Percentiles rank a stretch among this genome's conserved stretches.
Conservation (phyloP, 306 rosid species). For the Prunus mira region DNA sequence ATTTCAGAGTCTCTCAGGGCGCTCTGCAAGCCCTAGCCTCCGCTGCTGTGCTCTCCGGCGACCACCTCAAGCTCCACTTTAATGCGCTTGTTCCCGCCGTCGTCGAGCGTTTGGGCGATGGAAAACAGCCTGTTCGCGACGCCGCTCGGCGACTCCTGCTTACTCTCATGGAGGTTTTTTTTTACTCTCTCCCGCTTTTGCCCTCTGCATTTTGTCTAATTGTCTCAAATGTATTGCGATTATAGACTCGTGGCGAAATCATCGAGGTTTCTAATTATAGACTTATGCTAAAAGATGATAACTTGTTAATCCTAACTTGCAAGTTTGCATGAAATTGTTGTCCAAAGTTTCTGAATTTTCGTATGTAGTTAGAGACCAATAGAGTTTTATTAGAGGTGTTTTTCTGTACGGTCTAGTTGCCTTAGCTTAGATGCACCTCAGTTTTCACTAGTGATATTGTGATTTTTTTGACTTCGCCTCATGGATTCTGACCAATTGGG, state of each 20-base stretch:
- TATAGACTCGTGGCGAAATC: background rate
- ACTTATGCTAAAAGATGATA: background rate
- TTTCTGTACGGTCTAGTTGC: background rate
- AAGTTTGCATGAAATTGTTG: background rate
- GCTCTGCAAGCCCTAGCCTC: constrained; percentile 94
- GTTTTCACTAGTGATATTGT: background rate
- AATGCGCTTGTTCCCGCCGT: constrained; percentile 95
- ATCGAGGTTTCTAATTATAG: background rate
- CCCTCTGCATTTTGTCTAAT: background rate
- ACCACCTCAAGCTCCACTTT: constrained; percentile 88
- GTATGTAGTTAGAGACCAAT: background rate
- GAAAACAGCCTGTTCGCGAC: constrained; percentile 94
- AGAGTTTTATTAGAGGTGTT: background rate
- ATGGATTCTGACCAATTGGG: background rate
- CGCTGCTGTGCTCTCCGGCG: constrained; percentile 95
- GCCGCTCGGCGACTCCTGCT: constrained; percentile 90
- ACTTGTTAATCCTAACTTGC: background rate
- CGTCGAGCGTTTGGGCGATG: constrained; percentile 95
- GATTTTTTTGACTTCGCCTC: background rate
- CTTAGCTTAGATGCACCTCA: background rate
- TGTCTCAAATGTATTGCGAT: background rate
- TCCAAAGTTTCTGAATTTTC: background rate
- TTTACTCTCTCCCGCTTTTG: background rate
- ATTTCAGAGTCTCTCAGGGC: constrained; percentile 93
- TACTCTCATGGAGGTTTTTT: constrained; percentile 90